These are phyloP conservation scores for Starmerella vitae DNA, from an alignment of 805 yeast genomes.

Conservation along the genomic window DNA sequence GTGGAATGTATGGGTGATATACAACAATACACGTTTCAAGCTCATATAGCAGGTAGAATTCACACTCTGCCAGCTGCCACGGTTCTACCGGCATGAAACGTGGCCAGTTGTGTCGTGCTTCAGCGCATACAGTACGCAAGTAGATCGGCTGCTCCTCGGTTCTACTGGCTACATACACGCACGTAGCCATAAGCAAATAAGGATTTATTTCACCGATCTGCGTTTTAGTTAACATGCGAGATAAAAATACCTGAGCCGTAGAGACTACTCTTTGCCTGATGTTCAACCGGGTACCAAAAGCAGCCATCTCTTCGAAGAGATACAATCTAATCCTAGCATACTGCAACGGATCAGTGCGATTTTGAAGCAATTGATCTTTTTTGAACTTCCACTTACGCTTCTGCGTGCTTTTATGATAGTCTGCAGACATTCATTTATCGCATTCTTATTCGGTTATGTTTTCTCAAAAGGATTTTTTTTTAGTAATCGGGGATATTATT, in stretches of 20 bases:
- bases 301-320: constrained; percentile 59
- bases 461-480: too few species aligned
- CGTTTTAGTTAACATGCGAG: constrained; percentile 49
- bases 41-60: constrained; percentile 84
- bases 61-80: constrained; percentile 86
- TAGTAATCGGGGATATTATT: too few species aligned
- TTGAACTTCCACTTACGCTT: constrained; percentile 69
- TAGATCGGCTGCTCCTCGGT: constrained; percentile 94
- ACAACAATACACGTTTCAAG: constrained; percentile 35
- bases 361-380: constrained; percentile 39
- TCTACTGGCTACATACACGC: constrained; percentile 81
- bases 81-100: constrained; percentile 86
- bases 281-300: constrained; percentile 63
- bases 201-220: constrained; percentile 70
- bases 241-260: constrained; percentile 73
- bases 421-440: constrained; percentile 38
- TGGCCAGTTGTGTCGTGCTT: constrained; percentile 87
- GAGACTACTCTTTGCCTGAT: constrained; percentile 74
- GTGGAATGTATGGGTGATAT: constrained; percentile 32
- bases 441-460: too few species aligned
- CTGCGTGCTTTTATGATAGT: constrained; percentile 80
- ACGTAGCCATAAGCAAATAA: constrained; percentile 68
- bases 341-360: constrained; percentile 30
- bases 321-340: constrained; percentile 37
- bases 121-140: constrained; percentile 65